phyloP scores from a whole-genome alignment of 495 filamentous ascomycete species.

The Penicillium silybi region DNA sequence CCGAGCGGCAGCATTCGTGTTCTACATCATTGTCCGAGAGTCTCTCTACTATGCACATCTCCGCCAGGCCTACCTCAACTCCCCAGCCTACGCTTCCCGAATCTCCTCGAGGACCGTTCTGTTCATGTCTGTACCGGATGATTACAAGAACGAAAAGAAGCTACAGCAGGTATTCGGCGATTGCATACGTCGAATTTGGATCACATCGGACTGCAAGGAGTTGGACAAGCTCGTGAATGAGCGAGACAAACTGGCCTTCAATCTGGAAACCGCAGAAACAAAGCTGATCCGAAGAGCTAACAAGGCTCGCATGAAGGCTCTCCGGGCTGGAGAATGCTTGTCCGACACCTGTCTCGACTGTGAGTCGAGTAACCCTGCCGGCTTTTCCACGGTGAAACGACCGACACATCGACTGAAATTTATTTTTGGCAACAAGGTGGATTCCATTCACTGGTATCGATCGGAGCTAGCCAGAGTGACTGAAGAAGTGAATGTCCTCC shows the following conservation, averaged over 20 bases:
- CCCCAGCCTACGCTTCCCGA: conserved; percentile 59
- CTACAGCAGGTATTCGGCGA: conserved; percentile 59
- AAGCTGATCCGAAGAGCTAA: conserved; percentile 61
- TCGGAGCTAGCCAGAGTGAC: conserved; percentile 64
- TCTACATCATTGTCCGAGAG: conserved; percentile 64
- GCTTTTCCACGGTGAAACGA: conserved; percentile 44
- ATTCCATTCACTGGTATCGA: conserved; percentile 85
- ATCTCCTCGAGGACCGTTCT: conserved; percentile 68
- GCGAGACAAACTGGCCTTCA: conserved; percentile 55
- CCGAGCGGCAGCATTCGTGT: conserved; percentile 50
- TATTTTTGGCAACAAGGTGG: conserved; percentile 62
- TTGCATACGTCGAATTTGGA: conserved; percentile 58
- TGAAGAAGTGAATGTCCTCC: conserved; percentile 62
- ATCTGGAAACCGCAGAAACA: conserved; percentile 64
- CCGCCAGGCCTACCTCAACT: conserved; percentile 68
- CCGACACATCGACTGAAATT: conserved; percentile 53
- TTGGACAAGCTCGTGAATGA: conserved; percentile 55
- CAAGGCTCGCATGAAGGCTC: conserved; percentile 42
- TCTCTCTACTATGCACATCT: conserved; percentile 65
- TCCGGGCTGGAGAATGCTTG: conserved; percentile 25
- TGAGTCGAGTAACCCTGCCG: conserved; percentile 45
- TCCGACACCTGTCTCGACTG: conserved; percentile 30
- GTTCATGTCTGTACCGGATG: conserved; percentile 63
- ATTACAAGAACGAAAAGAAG: conserved; percentile 52
- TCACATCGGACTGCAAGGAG: conserved; percentile 52